These are phyloP conservation scores for Scopulariopsis brevicaulis DNA, from an alignment of 2,329 filamentous ascomycete species.

Conservation along the genomic window DNA sequence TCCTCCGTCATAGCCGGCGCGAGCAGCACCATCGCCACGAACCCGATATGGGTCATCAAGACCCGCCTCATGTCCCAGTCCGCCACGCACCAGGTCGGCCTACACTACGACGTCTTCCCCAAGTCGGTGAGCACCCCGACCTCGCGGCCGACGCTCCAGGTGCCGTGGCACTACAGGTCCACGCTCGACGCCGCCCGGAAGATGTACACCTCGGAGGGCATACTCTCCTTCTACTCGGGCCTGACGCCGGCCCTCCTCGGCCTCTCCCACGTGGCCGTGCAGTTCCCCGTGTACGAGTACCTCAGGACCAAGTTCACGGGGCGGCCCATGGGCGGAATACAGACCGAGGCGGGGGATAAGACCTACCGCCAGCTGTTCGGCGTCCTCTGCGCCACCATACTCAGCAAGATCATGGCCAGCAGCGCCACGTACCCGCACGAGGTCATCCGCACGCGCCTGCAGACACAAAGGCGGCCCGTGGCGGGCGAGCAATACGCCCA, in stretches of 20 bases:
- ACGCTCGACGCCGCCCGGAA: constrained; percentile 88
- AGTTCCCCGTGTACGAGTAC: constrained; percentile 93
- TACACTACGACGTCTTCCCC: constrained; percentile 31
- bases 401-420: constrained; percentile 91
- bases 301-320: constrained; percentile 88
- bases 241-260: constrained; percentile 86
- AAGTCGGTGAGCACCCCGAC: constrained; percentile 42
- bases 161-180: constrained; percentile 84
- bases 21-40: constrained; percentile 88
- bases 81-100: constrained; percentile 32
- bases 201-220: constrained; percentile 87
- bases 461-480: constrained; percentile 75
- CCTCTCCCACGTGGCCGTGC: constrained; percentile 88
- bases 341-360: constrained; percentile 41
- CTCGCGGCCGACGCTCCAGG: constrained; percentile 41
- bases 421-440: constrained; percentile 96
- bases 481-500: constrained; percentile 41
- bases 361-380: constrained; percentile 57
- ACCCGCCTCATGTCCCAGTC: constrained; percentile 95
- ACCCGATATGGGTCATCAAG: constrained; percentile 99
- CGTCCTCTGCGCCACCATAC: constrained; percentile 75
- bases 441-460: constrained; percentile 83
- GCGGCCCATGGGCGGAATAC: constrained; percentile 68
- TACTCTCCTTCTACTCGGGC: constrained; percentile 89
- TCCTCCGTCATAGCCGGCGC: constrained; percentile 85